Evolutionary conservation across 306 rosid genomes (phyloP), one percentile per base, ranked within the genome.

Genomic region (Mimosa pudica): DNA sequence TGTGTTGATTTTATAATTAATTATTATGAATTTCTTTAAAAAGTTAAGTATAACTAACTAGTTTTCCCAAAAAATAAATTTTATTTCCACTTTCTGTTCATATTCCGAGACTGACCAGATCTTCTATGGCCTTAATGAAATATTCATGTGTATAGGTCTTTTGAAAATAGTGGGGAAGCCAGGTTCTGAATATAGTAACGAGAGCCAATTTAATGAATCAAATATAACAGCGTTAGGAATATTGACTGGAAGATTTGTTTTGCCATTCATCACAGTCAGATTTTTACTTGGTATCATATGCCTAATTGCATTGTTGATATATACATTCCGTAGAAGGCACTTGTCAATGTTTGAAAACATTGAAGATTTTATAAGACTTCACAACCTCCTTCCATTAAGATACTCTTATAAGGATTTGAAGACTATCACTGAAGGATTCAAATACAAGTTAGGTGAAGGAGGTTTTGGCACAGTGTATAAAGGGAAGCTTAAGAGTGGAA

Each of bases 401-500:
- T 80, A 74, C 1, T 73, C 83, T 2, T 74, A 80, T 69, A 80
- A 55, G 32, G 32, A 55, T 6, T 55, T 55, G 62, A 55, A 55
- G 62, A 7, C 4, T 17, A n/a, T 55, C 60, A 30, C 48, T 0
- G 17, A 1, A 64, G 68, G 67, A 2, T 79, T 78, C 70, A 78
- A 55, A 7, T 0, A 5, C 61, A 55, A 55, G 30, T 17, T 55
- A n/a, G 61, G 61, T 17, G 2, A 55, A 55, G 61, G 61, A 17
- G 61, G 30, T 9, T 55, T 55, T 54, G 60, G 60, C 7, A 17
- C 60, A 1, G 60, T 54, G 1, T 54, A 54, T 2, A 54, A 54
- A 17, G 60, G 60, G 7, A 54, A 16, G 24, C 60, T 55, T 4
- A 55, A n/a, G 30, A 57, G 61, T 55, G 30, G 61, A 6, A 17